phyloP scores from a whole-genome alignment of 352 stramenopile species.

The Phytopythium vexans region DNA sequence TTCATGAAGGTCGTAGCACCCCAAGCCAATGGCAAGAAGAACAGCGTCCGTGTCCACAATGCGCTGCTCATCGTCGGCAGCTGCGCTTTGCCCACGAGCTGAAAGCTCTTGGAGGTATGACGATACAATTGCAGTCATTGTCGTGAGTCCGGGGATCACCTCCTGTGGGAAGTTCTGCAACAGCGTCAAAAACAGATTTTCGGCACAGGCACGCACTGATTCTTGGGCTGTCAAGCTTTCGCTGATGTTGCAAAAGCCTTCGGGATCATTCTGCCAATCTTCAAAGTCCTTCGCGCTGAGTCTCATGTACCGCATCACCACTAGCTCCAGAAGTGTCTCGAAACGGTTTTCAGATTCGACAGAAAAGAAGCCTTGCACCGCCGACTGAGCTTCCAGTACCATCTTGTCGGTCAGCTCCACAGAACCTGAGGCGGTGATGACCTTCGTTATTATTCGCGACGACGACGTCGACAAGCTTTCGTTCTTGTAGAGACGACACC shows the following conservation, averaged over 20 bases:
- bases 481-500: constrained; percentile 77
- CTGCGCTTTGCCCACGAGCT: neutral
- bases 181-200: constrained; percentile 83
- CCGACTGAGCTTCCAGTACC: constrained; percentile 66
- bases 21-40: constrained; percentile 73
- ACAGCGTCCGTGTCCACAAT: constrained; percentile 74
- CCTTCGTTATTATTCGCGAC: constrained; percentile 54
- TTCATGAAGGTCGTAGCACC: constrained; percentile 86
- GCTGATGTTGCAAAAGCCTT: constrained; percentile 58
- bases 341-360: constrained; percentile 30
- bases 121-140: constrained; percentile 56
- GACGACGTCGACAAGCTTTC: constrained; percentile 44
- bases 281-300: constrained; percentile 54
- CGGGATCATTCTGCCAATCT: constrained; percentile 68
- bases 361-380: constrained; percentile 56
- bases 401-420: constrained; percentile 72
- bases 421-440: constrained; percentile 79
- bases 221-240: constrained; percentile 79
- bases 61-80: constrained; percentile 19
- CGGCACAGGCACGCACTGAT: constrained; percentile 72
- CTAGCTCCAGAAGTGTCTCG: constrained; percentile 52
- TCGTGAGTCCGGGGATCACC: constrained; percentile 64
- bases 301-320: constrained; percentile 78
- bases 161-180: constrained; percentile 69
- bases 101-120: constrained; percentile 43